Conservation (phyloP, 768 basidiomycete species). For the Gymnopilus dilepis region DNA sequence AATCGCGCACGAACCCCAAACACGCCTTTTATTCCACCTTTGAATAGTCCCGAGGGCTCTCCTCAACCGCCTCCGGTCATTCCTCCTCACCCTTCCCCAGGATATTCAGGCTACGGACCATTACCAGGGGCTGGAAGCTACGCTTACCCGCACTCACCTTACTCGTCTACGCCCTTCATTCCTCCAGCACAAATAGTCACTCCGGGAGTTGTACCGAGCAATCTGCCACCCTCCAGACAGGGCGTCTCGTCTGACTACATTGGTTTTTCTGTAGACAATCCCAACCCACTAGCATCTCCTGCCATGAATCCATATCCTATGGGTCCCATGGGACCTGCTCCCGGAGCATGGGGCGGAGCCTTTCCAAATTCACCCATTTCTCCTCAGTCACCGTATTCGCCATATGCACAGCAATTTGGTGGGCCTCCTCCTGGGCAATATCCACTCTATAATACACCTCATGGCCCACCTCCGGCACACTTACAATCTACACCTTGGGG, state of each 20-base stretch:
- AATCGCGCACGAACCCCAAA: slow-evolving; percentile 20
- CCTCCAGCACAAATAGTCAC: slow-evolving; percentile 7
- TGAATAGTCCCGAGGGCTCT: slow-evolving; percentile 42
- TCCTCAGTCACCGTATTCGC: slow-evolving; percentile 11
- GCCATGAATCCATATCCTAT: slow-evolving; percentile 17
- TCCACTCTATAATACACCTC: slow-evolving; percentile 24
- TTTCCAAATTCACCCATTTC: slow-evolving; percentile 1
- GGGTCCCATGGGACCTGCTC: slow-evolving; percentile 17
- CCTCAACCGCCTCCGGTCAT: slow-evolving; percentile 30
- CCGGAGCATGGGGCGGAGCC: slow-evolving; percentile 1
- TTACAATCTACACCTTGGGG: slow-evolving; percentile 18
- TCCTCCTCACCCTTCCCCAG: slow-evolving; percentile 30
- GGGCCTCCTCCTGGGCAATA: slow-evolving; percentile 24
- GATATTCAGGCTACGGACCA: slow-evolving; percentile 32
- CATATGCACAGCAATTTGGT: slow-evolving; percentile 17
- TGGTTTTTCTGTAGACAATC: slow-evolving; percentile 36
- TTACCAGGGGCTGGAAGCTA: slow-evolving; percentile 25
- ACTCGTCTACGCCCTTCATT: slow-evolving; percentile 14
- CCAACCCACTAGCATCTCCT: slow-evolving; percentile 18
- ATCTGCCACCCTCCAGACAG: slow-evolving; percentile 16
- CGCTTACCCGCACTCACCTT: slow-evolving; percentile 14
- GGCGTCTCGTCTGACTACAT: slow-evolving; percentile 37
- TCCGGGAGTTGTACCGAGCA: slow-evolving; percentile 13
- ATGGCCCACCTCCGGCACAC: slow-evolving; percentile 14
- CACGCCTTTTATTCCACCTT: slow-evolving; percentile 46